phyloP scores from a whole-genome alignment of 2,329 filamentous ascomycete genomes.

The Alternaria triticimaculans region DNA sequence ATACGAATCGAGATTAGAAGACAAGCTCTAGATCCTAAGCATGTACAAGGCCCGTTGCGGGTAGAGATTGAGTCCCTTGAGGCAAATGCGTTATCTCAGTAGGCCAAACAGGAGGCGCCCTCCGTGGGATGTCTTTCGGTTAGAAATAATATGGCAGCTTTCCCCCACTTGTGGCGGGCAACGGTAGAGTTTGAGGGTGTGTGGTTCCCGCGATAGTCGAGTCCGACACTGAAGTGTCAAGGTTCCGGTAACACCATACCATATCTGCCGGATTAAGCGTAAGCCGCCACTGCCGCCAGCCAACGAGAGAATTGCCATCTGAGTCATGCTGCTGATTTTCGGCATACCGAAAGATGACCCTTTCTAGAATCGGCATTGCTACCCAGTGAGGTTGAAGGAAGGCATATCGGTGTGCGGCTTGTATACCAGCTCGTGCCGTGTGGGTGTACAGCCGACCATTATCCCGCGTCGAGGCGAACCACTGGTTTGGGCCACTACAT shows the following conservation, averaged over 20 bases:
- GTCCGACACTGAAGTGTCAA: neutral
- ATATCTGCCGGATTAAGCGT: slow-evolving; percentile 11
- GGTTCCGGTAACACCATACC: slow-evolving; percentile 1
- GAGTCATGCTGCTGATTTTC: slow-evolving; percentile 12
- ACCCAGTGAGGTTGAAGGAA: slow-evolving; percentile 18
- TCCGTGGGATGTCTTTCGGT: neutral
- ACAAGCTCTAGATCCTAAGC: neutral
- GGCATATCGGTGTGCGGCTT: slow-evolving; percentile 28
- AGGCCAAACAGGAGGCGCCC: neutral
- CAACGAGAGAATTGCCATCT: neutral
- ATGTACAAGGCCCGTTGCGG: neutral
- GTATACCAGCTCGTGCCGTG: slow-evolving; percentile 12
- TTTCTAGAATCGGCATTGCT: slow-evolving; percentile 1
- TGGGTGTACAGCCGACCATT: slow-evolving; percentile 9
- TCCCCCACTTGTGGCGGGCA: neutral
- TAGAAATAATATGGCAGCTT: neutral
- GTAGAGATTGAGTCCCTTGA: neutral
- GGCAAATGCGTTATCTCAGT: neutral
- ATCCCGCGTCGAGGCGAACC: neutral
- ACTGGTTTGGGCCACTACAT: neutral
- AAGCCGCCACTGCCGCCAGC: slow-evolving; percentile 25
- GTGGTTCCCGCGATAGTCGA: slow-evolving; percentile 1
- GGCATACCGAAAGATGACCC: slow-evolving; percentile 28
- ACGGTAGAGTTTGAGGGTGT: neutral
- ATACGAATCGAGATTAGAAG: neutral